phyloP scores from a whole-genome alignment of 306 rosid genomes.

The Astragalus membranaceus region DNA sequence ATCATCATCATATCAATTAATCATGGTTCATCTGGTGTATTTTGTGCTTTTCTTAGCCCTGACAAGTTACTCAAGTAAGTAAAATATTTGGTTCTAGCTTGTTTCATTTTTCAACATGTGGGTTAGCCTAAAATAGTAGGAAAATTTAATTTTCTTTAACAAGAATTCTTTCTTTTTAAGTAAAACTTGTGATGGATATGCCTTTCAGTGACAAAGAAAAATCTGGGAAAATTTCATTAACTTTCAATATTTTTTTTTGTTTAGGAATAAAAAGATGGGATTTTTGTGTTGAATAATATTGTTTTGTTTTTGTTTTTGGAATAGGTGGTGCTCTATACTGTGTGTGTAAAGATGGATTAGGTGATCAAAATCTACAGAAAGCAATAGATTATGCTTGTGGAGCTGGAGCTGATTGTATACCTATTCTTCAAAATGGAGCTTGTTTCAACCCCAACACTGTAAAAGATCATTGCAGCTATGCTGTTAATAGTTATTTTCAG shows the following conservation, averaged over 20 bases:
- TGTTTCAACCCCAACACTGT: conserved; percentile 82
- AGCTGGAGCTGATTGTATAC: conserved; percentile 84
- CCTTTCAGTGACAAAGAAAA: background rate
- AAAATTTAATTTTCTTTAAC: background rate
- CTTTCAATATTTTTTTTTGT: background rate
- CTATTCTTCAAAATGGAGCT: conserved; percentile 54
- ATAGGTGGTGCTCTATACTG: conserved; percentile 80
- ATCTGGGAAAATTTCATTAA: too few species aligned
- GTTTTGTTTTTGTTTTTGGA: background rate
- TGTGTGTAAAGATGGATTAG: conserved; percentile 70
- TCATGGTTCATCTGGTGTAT: conserved; percentile 55
- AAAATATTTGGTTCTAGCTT: background rate
- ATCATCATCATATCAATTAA: conserved; percentile 14
- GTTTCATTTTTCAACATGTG: background rate
- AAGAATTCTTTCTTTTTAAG: background rate
- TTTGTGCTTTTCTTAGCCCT: conserved; percentile 49
- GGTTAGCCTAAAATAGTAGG: background rate
- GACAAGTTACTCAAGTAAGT: conserved; percentile 78
- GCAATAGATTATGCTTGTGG: conserved; percentile 93
- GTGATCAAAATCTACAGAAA: conserved; percentile 69
- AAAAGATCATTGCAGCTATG: conserved; percentile 83
- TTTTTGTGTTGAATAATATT: conserved; percentile 21
- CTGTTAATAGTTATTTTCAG: conserved; percentile 90
- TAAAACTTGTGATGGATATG: background rate
- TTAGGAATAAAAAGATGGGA: background rate